Evolutionary conservation across 495 filamentous ascomycete species (phyloP), one percentile per base, ranked within the genome.

Genomic region (Podospora sp.): DNA sequence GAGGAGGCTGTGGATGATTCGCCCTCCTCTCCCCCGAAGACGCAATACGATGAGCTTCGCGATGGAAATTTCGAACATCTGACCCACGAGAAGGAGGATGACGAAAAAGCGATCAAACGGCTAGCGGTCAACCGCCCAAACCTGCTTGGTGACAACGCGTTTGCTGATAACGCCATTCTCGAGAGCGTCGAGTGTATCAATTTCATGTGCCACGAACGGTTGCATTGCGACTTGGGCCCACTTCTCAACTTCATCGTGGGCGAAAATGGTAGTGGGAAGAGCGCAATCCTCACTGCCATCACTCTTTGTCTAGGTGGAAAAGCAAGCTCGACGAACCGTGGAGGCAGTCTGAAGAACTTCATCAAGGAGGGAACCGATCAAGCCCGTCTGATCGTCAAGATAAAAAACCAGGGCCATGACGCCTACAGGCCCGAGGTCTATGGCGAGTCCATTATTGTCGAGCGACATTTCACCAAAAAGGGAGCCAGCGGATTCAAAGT

Each of bases 251-350:
- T 98, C 78, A 93, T 99, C 60, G 92, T 97, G 63, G 95, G 95
- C 2, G 92, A 96, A 73, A 99, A 99, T 76, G 95, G 95, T 50
- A 98, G 95, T 72, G 95, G 95, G n/a, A 99, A 99, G 80, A 97
- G 94, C 75, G 95, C 95, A 24, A 89, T 98, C 22, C 80, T 99
- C n/a, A 97, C 95, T 1, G 95, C 92, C 7, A 87, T 99, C 63
- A 97, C 93, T 0, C 82, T 99, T 33, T 98, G 96, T 72, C 83
- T 99, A 8, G 96, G 95, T 40, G 95, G 92, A 2, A 97, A 97
- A 76, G 92, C 94, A n/a, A 90, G 90, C 53, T 86, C 92, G 4
- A 98, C 95, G n/a, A 97, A 97, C 73, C 89, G 95, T 59, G 95
- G 94, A n/a, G 90, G 90, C 65, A 95, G 89, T 68, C 76, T 98